These are phyloP conservation scores for Entomophthora muscae DNA, from an alignment of 371 early-diverging fungal species.

Conservation along the genomic window DNA sequence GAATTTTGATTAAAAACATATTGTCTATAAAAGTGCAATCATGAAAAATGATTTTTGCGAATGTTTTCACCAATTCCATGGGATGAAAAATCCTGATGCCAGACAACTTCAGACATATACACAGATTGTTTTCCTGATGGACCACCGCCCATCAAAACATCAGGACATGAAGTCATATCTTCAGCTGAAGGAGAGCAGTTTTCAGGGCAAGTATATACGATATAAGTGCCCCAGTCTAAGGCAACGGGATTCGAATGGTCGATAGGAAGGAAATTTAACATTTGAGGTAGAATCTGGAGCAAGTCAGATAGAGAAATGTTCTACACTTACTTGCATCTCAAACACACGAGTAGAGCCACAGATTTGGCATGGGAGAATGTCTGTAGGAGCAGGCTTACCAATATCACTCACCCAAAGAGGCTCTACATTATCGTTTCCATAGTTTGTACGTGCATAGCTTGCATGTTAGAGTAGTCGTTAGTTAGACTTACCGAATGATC, in stretches of 20 bases:
- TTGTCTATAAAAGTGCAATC: background rate
- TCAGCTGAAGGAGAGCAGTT: constrained; percentile 42
- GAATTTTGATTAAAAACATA: background rate
- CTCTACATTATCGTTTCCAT: constrained; percentile 28
- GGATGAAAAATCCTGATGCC: constrained; percentile 49
- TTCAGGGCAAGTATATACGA: constrained; percentile 69
- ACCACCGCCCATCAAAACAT: background rate
- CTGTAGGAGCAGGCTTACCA: constrained; percentile 28
- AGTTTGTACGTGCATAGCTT: constrained; percentile 50
- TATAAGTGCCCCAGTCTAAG: constrained; percentile 83
- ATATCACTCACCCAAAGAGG: constrained; percentile 69
- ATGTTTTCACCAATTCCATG: constrained; percentile 33
- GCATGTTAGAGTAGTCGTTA: background rate
- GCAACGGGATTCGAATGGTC: constrained; percentile 49
- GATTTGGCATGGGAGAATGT: constrained; percentile 49
- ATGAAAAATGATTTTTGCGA: constrained; percentile 1
- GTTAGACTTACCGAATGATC: constrained; percentile 46
- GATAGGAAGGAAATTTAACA: constrained; percentile 64
- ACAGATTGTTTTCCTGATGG: background rate
- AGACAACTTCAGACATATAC: constrained; percentile 26
- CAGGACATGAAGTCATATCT: constrained; percentile 11
- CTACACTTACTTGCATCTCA: constrained; percentile 64
- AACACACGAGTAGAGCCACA: constrained; percentile 64
- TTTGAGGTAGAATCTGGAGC: constrained; percentile 55
- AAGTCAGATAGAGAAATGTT: background rate